Base-by-base conservation (phyloP, 2,329 filamentous ascomycete genomes). In the Fusarium annulatum region DNA sequence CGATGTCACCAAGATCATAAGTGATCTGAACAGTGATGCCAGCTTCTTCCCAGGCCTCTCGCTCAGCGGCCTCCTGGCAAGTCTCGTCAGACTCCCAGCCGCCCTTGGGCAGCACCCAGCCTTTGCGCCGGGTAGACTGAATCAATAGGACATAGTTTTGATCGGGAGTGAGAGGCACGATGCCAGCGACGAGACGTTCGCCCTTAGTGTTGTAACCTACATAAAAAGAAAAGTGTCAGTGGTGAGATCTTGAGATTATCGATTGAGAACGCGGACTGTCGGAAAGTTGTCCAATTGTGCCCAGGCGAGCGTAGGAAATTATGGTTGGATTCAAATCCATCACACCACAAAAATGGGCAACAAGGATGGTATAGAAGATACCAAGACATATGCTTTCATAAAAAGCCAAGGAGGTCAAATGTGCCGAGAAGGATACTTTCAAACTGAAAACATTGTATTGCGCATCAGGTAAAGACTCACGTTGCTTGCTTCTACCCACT, bases 11-110 rank as follows among this genome's bases (percentile, higher is more conserved):
- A 57, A 99, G 88, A 82, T 97, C 94, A 81, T 92, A 93, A 78
- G 93, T 91, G 82, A 98, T 92, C 67, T 90, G 92, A 83, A 96
- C 93, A 78, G 93, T 88, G 79, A 98, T 97, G 79, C 96, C 96
- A 46, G 95, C 96, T 85, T 98, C 96, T 85, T 98, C 96, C 96
- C 96, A 98, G 69, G 96, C 96, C 84, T 99, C 96, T 76, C 96
- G 87, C 87, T 92, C 84, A 63, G 96, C 96, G 64, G 96, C 94
- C 81, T 96, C 90, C 71, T 93, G 90, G 72, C 94, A 96, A 71
- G 92, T 90, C 85, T 99, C 96, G 83, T 99, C 96, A 39, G 91
- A 92, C 83, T 99, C 96, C 95, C 96, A 99, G 69, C 96, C 96
- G 80, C 96, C 96, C 83, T 99, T 99, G 69, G 96, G 96, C 67